Evolutionary conservation across 257 asterid species (phyloP).

Genomic region (Plectranthus barbatus): DNA sequence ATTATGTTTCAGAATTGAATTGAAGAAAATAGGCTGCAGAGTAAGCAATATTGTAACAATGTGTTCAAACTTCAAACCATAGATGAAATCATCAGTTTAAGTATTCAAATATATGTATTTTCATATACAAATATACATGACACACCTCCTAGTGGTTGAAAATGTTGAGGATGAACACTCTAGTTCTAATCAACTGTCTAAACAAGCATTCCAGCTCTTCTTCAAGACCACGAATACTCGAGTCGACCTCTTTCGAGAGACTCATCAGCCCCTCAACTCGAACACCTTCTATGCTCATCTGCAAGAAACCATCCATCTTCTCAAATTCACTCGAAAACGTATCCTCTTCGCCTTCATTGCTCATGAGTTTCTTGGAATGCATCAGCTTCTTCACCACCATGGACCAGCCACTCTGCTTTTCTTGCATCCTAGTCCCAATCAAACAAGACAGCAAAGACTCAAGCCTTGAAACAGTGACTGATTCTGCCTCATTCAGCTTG

Average conservation of each 20-base stretch:
- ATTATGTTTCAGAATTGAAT: too few relatives aligned
- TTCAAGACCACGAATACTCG: conserved; percentile 19
- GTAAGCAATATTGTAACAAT: too few relatives aligned
- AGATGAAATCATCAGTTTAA: conserved; percentile 1
- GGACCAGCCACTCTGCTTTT: conserved; percentile 20
- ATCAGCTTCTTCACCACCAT: conserved; percentile 30
- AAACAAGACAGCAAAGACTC: conserved; percentile 20
- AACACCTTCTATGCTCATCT: conserved; percentile 7
- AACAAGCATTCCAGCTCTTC: conserved; percentile 26
- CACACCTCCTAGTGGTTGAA: conserved; percentile 13
- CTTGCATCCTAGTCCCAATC: conserved; percentile 11
- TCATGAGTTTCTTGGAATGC: not conserved
- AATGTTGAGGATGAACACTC: conserved; percentile 36
- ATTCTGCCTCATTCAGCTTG: conserved; percentile 28
- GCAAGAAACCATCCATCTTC: conserved; percentile 19
- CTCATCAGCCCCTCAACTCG: conserved; percentile 10
- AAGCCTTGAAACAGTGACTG: conserved; percentile 16
- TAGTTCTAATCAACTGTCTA: conserved; percentile 32
- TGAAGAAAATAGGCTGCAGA: too few relatives aligned
- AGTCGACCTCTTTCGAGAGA: conserved; percentile 18
- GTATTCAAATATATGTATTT: not conserved
- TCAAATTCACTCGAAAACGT: conserved; percentile 14
- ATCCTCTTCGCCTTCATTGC: not conserved
- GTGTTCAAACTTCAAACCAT: not conserved
- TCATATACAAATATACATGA: not conserved